phyloP scores from a whole-genome alignment of 768 basidiomycete genomes.

The Termitomyces sp. region DNA sequence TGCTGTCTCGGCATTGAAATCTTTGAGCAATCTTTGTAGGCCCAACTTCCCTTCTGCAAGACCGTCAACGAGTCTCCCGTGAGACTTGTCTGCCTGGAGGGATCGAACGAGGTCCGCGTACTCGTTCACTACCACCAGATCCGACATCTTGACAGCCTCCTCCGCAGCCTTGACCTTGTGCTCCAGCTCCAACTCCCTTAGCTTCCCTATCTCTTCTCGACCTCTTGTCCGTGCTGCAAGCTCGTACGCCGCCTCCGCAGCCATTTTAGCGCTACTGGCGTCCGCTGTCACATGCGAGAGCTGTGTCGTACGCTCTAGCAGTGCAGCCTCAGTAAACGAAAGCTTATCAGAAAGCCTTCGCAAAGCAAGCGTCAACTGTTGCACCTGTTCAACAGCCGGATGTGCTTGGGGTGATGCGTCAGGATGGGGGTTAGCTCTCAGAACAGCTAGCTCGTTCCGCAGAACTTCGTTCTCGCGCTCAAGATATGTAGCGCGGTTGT shows the following conservation, averaged over 20 bases:
- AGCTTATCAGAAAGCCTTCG: constrained; percentile 67
- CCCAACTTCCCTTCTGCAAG: constrained; percentile 44
- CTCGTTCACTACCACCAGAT: constrained; percentile 60
- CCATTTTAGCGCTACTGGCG: constrained; percentile 31
- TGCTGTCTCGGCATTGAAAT: constrained; percentile 44
- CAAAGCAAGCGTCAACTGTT: constrained; percentile 62
- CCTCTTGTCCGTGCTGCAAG: constrained; percentile 48
- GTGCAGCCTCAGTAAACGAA: constrained; percentile 48
- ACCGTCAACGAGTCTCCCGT: constrained; percentile 21
- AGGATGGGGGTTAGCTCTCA: constrained; percentile 49
- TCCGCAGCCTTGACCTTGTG: constrained; percentile 40
- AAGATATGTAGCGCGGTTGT: constrained; percentile 41
- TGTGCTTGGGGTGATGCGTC: constrained; percentile 21
- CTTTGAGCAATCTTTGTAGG: constrained; percentile 41
- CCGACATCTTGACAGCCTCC: constrained; percentile 57
- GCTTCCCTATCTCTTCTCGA: constrained; percentile 46
- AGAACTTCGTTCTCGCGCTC: constrained; percentile 57
- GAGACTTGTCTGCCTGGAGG: constrained; percentile 41
- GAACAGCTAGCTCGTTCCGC: constrained; percentile 44
- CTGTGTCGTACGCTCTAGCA: constrained; percentile 44
- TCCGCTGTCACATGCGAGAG: constrained; percentile 38
- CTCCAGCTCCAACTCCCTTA: constrained; percentile 44
- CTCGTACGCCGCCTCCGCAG: constrained; percentile 48
- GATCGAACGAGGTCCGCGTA: constrained; percentile 71
- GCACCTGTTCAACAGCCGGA: constrained; percentile 26